These are phyloP conservation scores for Cercospora sojina DNA, from an alignment of 2,329 filamentous ascomycete genomes.

Conservation along the genomic window DNA sequence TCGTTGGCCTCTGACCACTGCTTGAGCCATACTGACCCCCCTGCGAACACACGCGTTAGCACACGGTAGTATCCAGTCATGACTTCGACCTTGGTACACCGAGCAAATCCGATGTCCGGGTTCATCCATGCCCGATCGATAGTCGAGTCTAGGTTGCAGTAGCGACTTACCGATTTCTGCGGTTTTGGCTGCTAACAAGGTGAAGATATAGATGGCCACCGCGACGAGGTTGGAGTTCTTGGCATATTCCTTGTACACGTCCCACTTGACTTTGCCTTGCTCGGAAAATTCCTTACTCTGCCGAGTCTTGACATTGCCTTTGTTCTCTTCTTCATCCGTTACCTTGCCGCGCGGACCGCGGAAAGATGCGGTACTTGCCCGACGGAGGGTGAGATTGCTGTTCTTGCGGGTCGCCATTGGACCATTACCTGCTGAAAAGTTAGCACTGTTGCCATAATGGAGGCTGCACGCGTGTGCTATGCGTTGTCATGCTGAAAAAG, in stretches of 20 bases:
- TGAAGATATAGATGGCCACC: conserved; percentile 74
- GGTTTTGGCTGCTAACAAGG: conserved; percentile 76
- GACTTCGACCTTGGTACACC: conserved; percentile 18
- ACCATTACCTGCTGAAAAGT: conserved; percentile 24
- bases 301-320: conserved; percentile 63
- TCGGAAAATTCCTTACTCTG: conserved; percentile 86
- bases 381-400: conserved; percentile 77
- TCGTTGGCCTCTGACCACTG: conserved; percentile 83
- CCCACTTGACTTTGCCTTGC: conserved; percentile 98
- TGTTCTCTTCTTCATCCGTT: conserved; percentile 72
- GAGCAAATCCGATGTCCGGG: conserved; percentile 26
- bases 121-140: conserved; percentile 3
- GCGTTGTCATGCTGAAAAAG: background rate
- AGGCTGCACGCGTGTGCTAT: background rate
- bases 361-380: conserved; percentile 90
- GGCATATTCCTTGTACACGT: conserved; percentile 90
- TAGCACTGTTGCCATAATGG: background rate
- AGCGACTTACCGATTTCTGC: conserved; percentile 67
- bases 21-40: conserved; percentile 89
- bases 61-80: conserved; percentile 8
- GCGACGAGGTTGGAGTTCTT: conserved; percentile 88
- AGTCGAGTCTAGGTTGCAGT: conserved; percentile 6
- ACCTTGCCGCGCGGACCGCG: conserved; percentile 80
- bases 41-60: conserved; percentile 43
- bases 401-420: conserved; percentile 56